phyloP scores from a whole-genome alignment of 371 early-diverging fungal species.

The Syncephalastrum monosporum region DNA sequence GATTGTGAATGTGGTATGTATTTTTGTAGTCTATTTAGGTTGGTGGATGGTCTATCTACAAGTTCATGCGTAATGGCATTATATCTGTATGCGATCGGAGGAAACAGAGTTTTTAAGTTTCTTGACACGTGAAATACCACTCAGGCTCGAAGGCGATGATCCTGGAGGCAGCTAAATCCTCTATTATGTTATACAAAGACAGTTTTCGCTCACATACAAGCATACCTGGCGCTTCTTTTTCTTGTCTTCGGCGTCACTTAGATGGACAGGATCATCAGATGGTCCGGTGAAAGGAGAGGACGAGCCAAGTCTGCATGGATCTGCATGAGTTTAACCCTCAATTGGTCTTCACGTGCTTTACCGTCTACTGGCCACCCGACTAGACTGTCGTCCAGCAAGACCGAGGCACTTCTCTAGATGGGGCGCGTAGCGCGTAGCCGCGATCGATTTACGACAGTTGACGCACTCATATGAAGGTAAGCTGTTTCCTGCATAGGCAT shows the following conservation, averaged over 20 bases:
- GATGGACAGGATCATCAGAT: neutral
- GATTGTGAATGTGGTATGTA: too few relatives aligned
- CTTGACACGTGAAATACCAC: conserved; percentile 12
- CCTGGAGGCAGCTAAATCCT: neutral
- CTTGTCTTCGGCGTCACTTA: conserved; percentile 8
- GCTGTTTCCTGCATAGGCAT: conserved; percentile 53
- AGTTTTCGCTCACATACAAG: neutral
- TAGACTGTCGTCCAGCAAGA: conserved; percentile 69
- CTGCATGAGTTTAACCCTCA: neutral
- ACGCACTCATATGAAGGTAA: conserved; percentile 74
- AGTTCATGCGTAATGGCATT: too few relatives aligned
- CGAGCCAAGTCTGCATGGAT: conserved; percentile 8
- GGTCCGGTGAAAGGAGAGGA: conserved; percentile 9
- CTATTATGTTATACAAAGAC: neutral
- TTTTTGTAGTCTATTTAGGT: too few relatives aligned
- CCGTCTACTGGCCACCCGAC: conserved; percentile 64
- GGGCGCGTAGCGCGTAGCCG: conserved; percentile 82
- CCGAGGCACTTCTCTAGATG: conserved; percentile 92
- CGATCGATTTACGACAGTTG: conserved; percentile 73
- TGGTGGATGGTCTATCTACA: too few relatives aligned
- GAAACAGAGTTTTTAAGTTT: conserved; percentile 7
- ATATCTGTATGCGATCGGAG: too few relatives aligned
- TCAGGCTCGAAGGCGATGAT: conserved; percentile 5
- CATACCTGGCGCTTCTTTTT: conserved; percentile 10
- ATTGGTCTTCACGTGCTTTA: conserved; percentile 10